Evolutionary conservation across 768 basidiomycete species (phyloP), one percentile per base, ranked within the genome.

Genomic region (Naganishia kalamii): DNA sequence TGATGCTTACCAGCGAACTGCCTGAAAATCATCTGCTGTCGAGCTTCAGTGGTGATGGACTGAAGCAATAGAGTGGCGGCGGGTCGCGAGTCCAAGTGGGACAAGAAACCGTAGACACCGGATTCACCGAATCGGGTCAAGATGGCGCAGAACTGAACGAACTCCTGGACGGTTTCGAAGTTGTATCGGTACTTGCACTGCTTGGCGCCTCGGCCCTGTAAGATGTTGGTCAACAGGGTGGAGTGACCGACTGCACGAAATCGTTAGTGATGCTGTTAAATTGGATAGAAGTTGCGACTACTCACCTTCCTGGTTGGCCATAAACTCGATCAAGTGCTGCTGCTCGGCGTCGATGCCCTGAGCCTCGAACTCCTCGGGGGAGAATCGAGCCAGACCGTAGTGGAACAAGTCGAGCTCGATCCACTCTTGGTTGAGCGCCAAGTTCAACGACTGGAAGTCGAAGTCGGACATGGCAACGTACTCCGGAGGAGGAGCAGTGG

Each of bases 1-100:
- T n/a, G n/a, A n/a, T n/a, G 21, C 43, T 10, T n/a, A 44, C 85
- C 85, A 59, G 83, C 80, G 50, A 85, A 81, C 75, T 87, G 85
- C 4, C 86, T 74, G 80, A 87, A 85, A 49, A 82, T 80, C 82
- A 85, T 82, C 78, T 87, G 84, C 75, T 88, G 86, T 10, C 86
- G 78, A 21, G 83, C 82, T 75, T 87, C 85, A 13, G 83, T 85
- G 0, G 84, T 80, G 69, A 88, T 85, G 7, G 82, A 80, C 71
- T 86, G 83, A 7, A 83, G 71, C 17, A 87, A 77, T 13, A 87
- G 74, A 50, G 80, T 75, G 1, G 85, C 85, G 0, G 81, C 70
- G 2, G 83, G 81, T 35, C 84, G 80, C 23, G 84, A 84, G 74
- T 86, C 79, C 41, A 88, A 81, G 72, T 86, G 85, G 59, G 82